Base-by-base conservation (phyloP, 306 rosid species). In the Macrotyloma uniflorum region DNA sequence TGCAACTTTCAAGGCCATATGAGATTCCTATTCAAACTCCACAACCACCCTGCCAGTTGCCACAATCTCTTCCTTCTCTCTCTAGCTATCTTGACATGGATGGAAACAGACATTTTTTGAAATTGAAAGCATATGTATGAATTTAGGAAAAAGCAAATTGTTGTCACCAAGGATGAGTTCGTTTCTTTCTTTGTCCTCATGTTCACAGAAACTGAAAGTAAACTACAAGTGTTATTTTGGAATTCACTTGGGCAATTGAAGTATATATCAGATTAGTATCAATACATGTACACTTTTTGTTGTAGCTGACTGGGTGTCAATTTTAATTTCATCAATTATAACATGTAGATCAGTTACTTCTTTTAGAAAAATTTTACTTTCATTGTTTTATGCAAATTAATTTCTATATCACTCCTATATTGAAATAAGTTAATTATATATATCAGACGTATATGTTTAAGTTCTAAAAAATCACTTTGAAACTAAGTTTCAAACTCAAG, bases 1-100 rank as follows among this genome's bases (percentile, higher is more conserved):
- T 90, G 86, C 98, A 88, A 86, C 98, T 91, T 88, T 91, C 98
- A 87, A 90, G 81, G 85, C 83, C 71, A 61, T 76, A 19, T 71
- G 70, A 88, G 96, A 93, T 93, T 88, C 98, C 86, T 69, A 77
- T 77, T 50, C 79, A 80, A 47, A 68, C 85, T 74, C 59, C 76
- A 78, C 55, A 14, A 74, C 43, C 10, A 20, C 4, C 71, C 33
- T 42, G 75, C 62, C 22, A 40, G 30, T 45, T 45, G 33, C 67
- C 47, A 65, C 42, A 12, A 57, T 42, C 70, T 57, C 59, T 79
- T 58, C 68, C 78, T 42, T 80, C 82, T 80, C 79, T 79, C 77
- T 46, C 78, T 59, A 66, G 40, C 66, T 40, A 40, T 11, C 46
- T 54, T 74, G 35, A 54, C 74, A 58, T 59, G 47, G 55, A 47